phyloP scores from a whole-genome alignment of 768 basidiomycete genomes.

The Boletus tomentosulus region DNA sequence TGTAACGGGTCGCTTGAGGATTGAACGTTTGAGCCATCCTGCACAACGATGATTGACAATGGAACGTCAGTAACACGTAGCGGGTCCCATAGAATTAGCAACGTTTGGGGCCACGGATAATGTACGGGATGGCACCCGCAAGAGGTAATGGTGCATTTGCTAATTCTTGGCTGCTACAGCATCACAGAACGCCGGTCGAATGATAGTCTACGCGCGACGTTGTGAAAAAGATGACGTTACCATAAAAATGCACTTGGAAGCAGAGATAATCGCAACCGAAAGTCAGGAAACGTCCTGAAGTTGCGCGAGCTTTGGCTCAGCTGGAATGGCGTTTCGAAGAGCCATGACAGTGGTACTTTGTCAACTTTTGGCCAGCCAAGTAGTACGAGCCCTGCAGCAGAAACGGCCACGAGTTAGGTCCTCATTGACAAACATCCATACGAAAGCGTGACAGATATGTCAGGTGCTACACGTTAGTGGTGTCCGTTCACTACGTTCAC shows the following conservation, averaged over 20 bases:
- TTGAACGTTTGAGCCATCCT: slow-evolving; percentile 16
- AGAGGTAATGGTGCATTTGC: background rate
- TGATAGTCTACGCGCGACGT: background rate
- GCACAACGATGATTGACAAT: slow-evolving; percentile 7
- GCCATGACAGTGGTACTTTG: background rate
- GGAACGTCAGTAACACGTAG: slow-evolving; percentile 5
- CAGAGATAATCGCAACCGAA: background rate
- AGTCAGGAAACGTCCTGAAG: background rate
- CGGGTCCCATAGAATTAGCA: background rate
- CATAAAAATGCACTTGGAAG: background rate
- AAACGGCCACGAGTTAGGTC: slow-evolving; percentile 9
- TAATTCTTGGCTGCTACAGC: slow-evolving; percentile 3
- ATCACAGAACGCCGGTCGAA: background rate
- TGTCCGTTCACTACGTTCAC: slow-evolving; percentile 13
- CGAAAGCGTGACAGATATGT: background rate
- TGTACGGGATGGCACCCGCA: background rate
- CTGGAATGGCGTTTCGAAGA: background rate
- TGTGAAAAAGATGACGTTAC: background rate
- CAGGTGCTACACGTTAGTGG: background rate
- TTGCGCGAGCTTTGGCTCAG: background rate
- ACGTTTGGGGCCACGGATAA: slow-evolving; percentile 13
- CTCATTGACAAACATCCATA: slow-evolving; percentile 6
- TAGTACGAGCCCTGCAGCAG: slow-evolving; percentile 4
- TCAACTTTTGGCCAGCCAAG: slow-evolving; percentile 8
- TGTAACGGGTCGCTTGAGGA: background rate